Conservation (phyloP, 1,139 yeast genomes). For the Lodderomyces parapsilosis region DNA sequence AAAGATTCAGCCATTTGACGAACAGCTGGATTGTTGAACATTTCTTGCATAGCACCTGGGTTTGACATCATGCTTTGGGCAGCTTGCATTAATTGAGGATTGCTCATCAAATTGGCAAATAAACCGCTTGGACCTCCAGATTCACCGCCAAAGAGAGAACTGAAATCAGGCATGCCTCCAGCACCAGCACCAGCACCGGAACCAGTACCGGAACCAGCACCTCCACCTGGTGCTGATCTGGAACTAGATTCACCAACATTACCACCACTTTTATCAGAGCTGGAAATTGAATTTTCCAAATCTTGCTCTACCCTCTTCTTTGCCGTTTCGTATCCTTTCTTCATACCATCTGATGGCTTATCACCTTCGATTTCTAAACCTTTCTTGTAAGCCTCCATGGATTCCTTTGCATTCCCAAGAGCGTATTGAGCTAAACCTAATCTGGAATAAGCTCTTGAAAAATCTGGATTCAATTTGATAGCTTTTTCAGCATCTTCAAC, state of each 20-base stretch:
- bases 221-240: constrained; percentile 17
- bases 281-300: constrained; percentile 46
- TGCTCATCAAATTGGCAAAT: constrained; percentile 65
- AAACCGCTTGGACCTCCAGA: constrained; percentile 55
- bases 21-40: constrained; percentile 80
- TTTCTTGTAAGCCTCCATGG: constrained; percentile 85
- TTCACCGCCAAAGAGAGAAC: constrained; percentile 62
- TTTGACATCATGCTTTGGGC: constrained; percentile 92
- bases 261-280: constrained; percentile 16
- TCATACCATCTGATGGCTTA: constrained; percentile 84
- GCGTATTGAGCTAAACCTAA: constrained; percentile 92
- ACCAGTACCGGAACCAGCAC: constrained; percentile 35
- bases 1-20: constrained; percentile 74
- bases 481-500: constrained; percentile 82
- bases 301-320: constrained; percentile 81
- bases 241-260: constrained; percentile 7
- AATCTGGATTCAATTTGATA: constrained; percentile 69
- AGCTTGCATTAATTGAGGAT: constrained; percentile 89
- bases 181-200: constrained; percentile 51
- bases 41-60: constrained; percentile 72
- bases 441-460: constrained; percentile 93
- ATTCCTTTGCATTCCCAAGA: constrained; percentile 81
- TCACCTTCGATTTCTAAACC: constrained; percentile 90
- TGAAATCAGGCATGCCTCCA: constrained; percentile 75
- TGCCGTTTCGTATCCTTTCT: constrained; percentile 90